Evolutionary conservation across 768 basidiomycete genomes (phyloP), one percentile per base, ranked within the genome.

Genomic region (Mrakia gelida): DNA sequence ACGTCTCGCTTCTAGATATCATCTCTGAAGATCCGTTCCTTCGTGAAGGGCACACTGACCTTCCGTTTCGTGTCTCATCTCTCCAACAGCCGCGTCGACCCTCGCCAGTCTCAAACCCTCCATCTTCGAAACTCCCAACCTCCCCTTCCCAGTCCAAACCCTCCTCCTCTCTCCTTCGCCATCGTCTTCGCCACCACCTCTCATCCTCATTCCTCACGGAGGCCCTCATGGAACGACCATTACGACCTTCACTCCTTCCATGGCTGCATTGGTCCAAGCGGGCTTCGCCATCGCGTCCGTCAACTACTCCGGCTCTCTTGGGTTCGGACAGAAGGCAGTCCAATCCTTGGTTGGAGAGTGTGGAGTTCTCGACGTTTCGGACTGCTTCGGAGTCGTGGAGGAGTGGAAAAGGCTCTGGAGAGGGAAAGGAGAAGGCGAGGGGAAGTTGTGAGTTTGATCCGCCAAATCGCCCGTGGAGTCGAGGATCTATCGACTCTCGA

Each of bases 261-360:
- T 82, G 0, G 86, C 85, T 0, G 88, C 88, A 0, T 83, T 88
- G 21, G n/a, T n/a, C n/a, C n/a, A n/a, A n/a, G n/a, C n/a, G n/a
- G 71, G 81, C 89, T 91, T 90, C 80, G 89, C 88, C 0, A 76
- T 91, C 10, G 89, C 89, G 1, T 79, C 88, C 16, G 88, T 89
- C 0, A 91, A 91, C 82, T 92, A 92, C 81, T 89, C 88, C 0
- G 91, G 91, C 0, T 90, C 90, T 0, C 83, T 87, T 45, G 91
- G 91, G 4, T 91, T 86, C 76, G 91, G 91, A 0, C 88, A 92
- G 79, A 85, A 83, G n/a, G 87, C 86, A n/a, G 85, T 91, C 49
- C 87, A 86, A 71, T 84, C 84, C 3, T 83, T 92, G 18, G 79
- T 89, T 0, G 91, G 90, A 0, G 84, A 86, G 56, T 90, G 90